Evolutionary conservation across 768 basidiomycete species (phyloP).

Genomic region (Leccinum sublutescens): DNA sequence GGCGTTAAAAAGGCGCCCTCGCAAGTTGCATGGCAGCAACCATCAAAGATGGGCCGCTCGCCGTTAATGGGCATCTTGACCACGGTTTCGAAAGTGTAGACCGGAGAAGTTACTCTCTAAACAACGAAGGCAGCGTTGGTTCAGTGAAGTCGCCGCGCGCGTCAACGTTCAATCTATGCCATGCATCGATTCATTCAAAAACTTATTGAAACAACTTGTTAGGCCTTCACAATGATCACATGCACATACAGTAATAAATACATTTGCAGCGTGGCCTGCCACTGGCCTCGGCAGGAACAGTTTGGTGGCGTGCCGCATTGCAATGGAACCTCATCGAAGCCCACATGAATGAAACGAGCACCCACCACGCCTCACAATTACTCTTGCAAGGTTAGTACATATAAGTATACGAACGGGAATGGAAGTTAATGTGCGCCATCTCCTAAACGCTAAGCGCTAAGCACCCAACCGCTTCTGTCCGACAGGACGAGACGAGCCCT

Average conservation of each 20-base stretch:
- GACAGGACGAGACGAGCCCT: slow-evolving; percentile 14
- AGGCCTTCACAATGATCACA: not conserved
- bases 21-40: not conserved
- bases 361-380: not conserved
- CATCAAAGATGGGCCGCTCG: not conserved
- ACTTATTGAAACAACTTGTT: not conserved
- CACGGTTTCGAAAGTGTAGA: not conserved
- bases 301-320: not conserved
- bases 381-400: not conserved
- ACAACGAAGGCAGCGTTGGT: not conserved
- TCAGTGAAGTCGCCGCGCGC: not conserved
- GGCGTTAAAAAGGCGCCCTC: not conserved
- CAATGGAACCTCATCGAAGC: not conserved
- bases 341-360: not conserved
- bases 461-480: slow-evolving; percentile 21
- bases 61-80: not conserved
- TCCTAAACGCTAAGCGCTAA: not conserved
- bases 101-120: not conserved
- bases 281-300: not conserved
- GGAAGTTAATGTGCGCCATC: not conserved
- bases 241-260: not conserved
- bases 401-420: not conserved
- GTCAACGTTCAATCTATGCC: not conserved
- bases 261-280: not conserved
- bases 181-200: not conserved